Conservation (phyloP, 495 filamentous ascomycete genomes). For the Venustampulla echinocandica region DNA sequence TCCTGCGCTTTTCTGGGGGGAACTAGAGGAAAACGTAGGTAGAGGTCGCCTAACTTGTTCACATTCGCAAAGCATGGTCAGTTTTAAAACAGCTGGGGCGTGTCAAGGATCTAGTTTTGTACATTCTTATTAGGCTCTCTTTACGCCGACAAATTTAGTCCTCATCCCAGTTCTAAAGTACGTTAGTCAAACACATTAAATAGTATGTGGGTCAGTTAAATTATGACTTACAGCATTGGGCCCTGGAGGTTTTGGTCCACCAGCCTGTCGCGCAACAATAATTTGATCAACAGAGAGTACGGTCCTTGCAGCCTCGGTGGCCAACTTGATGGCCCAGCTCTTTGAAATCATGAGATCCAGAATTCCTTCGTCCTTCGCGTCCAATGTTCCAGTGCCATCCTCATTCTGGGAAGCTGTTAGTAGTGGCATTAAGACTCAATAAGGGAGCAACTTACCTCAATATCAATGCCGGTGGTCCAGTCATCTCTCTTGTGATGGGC, state of each 20-base stretch:
- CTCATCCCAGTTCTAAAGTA: conserved; percentile 80
- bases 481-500: conserved; percentile 81
- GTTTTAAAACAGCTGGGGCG: neutral
- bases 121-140: conserved; percentile 3
- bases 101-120: conserved; percentile 10
- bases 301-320: conserved; percentile 88
- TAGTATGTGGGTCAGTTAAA: neutral
- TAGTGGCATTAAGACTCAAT: conserved; percentile 15
- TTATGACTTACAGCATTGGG: conserved; percentile 55
- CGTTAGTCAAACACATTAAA: conserved; percentile 21
- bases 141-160: conserved; percentile 46
- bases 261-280: conserved; percentile 94
- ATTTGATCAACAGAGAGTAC: conserved; percentile 98
- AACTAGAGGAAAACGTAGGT: no score
- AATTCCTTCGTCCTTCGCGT: conserved; percentile 84
- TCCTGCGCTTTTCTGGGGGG: no score
- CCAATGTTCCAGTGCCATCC: conserved; percentile 69
- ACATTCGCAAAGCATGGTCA: no score
- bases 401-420: conserved; percentile 42
- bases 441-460: conserved; percentile 50
- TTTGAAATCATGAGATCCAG: conserved; percentile 86
- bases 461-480: conserved; percentile 88
- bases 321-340: conserved; percentile 92
- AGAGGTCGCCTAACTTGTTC: no score
- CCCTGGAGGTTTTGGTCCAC: conserved; percentile 91